phyloP scores from a whole-genome alignment of 352 stramenopile species.

The Pythium phragmitis region DNA sequence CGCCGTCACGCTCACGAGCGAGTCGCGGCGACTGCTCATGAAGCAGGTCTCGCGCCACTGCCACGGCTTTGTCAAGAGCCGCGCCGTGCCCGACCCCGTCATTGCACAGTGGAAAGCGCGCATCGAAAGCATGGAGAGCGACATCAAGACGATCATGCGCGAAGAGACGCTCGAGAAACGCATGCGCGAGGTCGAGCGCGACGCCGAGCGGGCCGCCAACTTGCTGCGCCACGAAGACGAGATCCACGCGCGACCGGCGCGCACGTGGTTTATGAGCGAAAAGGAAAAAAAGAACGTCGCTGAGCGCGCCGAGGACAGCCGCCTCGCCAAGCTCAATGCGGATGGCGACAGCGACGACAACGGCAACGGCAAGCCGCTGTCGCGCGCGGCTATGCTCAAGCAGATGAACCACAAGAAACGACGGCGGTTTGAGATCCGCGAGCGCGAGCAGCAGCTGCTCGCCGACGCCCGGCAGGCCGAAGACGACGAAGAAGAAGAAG shows the following conservation, averaged over 20 bases:
- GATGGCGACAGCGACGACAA: conserved; percentile 37
- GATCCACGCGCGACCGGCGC: conserved; percentile 81
- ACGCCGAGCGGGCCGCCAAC: conserved; percentile 88
- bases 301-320: conserved; percentile 66
- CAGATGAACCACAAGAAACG: conserved; percentile 89
- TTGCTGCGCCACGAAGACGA: conserved; percentile 90
- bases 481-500: conserved; percentile 37
- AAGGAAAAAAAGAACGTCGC: conserved; percentile 87
- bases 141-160: conserved; percentile 81
- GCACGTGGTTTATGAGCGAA: conserved; percentile 93
- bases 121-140: conserved; percentile 80
- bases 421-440: conserved; percentile 77
- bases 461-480: conserved; percentile 43
- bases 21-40: conserved; percentile 91
- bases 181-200: conserved; percentile 87
- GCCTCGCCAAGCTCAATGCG: conserved; percentile 39
- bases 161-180: conserved; percentile 90
- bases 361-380: conserved; percentile 33
- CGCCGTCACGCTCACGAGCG: conserved; percentile 89
- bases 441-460: conserved; percentile 80
- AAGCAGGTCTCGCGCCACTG: conserved; percentile 92
- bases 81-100: conserved; percentile 84
- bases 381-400: conserved; percentile 77
- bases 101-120: conserved; percentile 86
- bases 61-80: conserved; percentile 89